A percentile compares a stretch with the other conserved stretches of the same genome.
Evolutionary conservation across 192 early-diverging fungal species (phyloP).

Genomic region (Coemansia javaensis): DNA sequence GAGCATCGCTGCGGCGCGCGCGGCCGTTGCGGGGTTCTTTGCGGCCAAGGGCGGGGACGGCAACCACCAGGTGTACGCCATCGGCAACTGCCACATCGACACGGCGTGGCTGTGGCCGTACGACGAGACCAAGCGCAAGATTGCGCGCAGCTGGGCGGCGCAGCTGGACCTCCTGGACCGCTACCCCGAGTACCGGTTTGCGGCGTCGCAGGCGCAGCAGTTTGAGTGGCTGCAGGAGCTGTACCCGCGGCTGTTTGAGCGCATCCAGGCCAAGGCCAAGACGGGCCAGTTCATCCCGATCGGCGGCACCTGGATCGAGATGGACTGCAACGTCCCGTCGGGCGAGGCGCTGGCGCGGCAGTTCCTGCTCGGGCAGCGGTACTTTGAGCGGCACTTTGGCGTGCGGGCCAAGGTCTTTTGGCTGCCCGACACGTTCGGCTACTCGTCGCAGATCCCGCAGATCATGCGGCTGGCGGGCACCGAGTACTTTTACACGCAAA

Average conservation of each 20-base stretch:
- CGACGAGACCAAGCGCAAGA: constrained; percentile 95
- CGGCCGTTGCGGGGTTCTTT: constrained; percentile 63
- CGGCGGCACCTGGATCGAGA: constrained; percentile 96
- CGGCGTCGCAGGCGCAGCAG: constrained; percentile 96
- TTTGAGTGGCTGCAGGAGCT: constrained; percentile 83
- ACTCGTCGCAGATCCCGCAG: constrained; percentile 90
- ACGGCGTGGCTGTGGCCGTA: constrained; percentile 98
- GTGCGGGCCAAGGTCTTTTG: constrained; percentile 74
- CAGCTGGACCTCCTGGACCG: constrained; percentile 77
- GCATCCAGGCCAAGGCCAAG: constrained; percentile 66
- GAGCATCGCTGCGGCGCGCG: constrained; percentile 35
- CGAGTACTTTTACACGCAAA: constrained; percentile 98
- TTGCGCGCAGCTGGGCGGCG: constrained; percentile 76
- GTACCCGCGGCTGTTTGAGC: constrained; percentile 79
- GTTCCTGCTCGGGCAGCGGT: constrained; percentile 90
- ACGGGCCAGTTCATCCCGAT: constrained; percentile 85
- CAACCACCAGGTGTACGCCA: constrained; percentile 72
- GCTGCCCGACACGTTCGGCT: constrained; percentile 95
- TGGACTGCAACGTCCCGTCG: constrained; percentile 96
- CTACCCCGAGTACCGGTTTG: constrained; percentile 87
- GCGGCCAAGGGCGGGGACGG: constrained; percentile 54
- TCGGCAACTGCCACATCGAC: constrained; percentile 92
- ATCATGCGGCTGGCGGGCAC: constrained; percentile 72
- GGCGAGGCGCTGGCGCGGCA: constrained; percentile 94
- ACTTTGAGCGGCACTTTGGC: constrained; percentile 76